Evolutionary conservation across 768 basidiomycete genomes (phyloP).

Genomic region (Suillus spraguei): DNA sequence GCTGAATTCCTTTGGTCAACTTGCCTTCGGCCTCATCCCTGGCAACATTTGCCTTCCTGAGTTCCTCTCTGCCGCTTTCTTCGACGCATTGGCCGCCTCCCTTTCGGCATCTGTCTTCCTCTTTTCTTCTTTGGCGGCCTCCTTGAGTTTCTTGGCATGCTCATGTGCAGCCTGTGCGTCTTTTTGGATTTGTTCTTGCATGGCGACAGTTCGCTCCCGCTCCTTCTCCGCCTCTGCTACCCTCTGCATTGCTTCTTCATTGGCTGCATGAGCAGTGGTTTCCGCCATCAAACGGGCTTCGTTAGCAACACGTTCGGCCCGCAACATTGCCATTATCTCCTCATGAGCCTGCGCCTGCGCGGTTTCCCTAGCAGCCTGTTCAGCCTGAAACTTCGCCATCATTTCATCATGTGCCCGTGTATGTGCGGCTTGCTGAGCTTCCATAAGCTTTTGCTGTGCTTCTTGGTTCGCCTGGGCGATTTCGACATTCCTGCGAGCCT

Average conservation of each 20-base stretch:
- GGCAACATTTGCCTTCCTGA: constrained; percentile 7
- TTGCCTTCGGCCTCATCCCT: neutral
- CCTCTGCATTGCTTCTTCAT: constrained; percentile 1
- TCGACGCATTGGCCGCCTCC: constrained; percentile 15
- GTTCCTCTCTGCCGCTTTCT: constrained; percentile 18
- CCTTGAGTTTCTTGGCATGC: constrained; percentile 7
- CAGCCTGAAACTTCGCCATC: neutral
- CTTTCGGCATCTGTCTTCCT: constrained; percentile 11
- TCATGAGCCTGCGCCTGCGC: neutral
- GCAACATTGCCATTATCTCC: constrained; percentile 10
- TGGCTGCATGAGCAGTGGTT: constrained; percentile 12
- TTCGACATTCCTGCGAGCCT: constrained; percentile 6
- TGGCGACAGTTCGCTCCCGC: constrained; percentile 6
- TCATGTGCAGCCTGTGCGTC: constrained; percentile 13
- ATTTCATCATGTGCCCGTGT: neutral
- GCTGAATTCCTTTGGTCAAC: constrained; percentile 30
- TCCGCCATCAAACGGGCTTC: constrained; percentile 13
- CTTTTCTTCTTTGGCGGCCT: constrained; percentile 24
- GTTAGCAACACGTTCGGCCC: constrained; percentile 7
- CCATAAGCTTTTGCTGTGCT: neutral
- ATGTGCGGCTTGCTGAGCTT: neutral
- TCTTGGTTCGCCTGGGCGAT: constrained; percentile 1
- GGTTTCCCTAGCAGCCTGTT: neutral
- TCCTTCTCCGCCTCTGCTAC: constrained; percentile 12
- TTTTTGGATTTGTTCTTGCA: constrained; percentile 15